Evolutionary conservation across 2,329 filamentous ascomycete genomes (phyloP), one percentile per base, ranked within the genome.

Genomic region (Colletotrichum tanaceti): DNA sequence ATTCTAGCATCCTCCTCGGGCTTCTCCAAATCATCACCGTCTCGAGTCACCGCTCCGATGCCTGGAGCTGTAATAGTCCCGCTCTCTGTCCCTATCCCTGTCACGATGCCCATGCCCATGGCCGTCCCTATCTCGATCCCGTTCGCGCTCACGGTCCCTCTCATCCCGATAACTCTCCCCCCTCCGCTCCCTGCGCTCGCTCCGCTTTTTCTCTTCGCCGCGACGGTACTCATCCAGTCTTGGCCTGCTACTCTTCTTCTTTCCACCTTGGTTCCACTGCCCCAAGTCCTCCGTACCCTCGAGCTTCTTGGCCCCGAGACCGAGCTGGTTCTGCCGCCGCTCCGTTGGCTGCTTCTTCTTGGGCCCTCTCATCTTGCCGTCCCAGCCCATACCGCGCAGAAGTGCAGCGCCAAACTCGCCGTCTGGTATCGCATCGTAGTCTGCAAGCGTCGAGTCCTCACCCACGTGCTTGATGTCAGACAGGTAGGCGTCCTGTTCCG

Each of bases 311-410:
- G 94, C 94, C 4, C 95, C 96, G 9, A 98, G 90, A 0, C 96
- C 96, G 11, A 98, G 84, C 64, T 97, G 86, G 67, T 93, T 93
- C 18, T 93, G 91, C 58, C 94, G 88, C 59, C 90, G 86, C 75
- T 91, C 90, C 16, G 90, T 84, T 71, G 88, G 90, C 43, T 89
- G 84, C 72, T 91, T 91, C 6, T 81, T 78, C 53, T 80, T 84
- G 3, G 83, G 78, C 2, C 84, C 85, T 54, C 83, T 80, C 70
- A 85, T 82, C 63, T 89, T 87, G 78, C 81, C 91, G 83, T 98
- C 94, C 94, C 95, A 98, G 10, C 96, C 96, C 92, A 98, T 98
- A 11, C 94, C 94, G 39, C 94, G 89, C 43, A 99, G 85, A 71
- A 98, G 85, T 0, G 94, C 94, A 20, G 94, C 92, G 9, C 96